A percentile compares a stretch with the other conserved stretches of the same genome.
These are phyloP conservation scores for Pseudocercospora ulei DNA, from an alignment of 2,329 filamentous ascomycete genomes.

Conservation along the genomic window DNA sequence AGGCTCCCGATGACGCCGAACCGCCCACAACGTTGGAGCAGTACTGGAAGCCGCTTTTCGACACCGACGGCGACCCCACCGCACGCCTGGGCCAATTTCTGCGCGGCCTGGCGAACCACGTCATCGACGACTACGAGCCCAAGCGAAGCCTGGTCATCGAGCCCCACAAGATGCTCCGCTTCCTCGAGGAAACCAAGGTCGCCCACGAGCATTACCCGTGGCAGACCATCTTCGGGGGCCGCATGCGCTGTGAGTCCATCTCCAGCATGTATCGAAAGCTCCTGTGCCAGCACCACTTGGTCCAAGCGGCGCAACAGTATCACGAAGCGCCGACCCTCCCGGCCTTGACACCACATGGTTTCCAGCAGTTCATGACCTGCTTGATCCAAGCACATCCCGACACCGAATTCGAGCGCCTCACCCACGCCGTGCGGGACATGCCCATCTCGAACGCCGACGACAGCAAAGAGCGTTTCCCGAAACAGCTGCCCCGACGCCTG, in stretches of 20 bases:
- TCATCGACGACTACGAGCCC: conserved; percentile 62
- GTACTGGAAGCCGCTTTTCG: conserved; percentile 69
- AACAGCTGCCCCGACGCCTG: conserved; percentile 63
- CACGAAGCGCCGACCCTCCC: conserved; percentile 40
- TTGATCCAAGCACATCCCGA: conserved; percentile 69
- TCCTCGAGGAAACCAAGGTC: conserved; percentile 60
- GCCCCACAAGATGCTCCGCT: conserved; percentile 62
- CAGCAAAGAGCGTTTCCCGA: conserved; percentile 63
- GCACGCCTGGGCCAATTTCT: conserved; percentile 60
- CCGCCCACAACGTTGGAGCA: conserved; percentile 55
- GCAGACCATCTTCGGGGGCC: conserved; percentile 40
- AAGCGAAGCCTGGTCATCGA: conserved; percentile 61
- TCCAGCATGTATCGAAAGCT: conserved; percentile 42
- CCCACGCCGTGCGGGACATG: conserved; percentile 57
- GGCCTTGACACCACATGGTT: conserved; percentile 41
- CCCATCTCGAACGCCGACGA: conserved; percentile 59
- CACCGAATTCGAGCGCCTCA: conserved; percentile 60
- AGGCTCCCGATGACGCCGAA: conserved; percentile 22
- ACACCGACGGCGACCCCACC: conserved; percentile 57
- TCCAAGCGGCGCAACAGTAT: conserved; percentile 35
- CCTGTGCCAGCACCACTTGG: conserved; percentile 43
- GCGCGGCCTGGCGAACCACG: conserved; percentile 60
- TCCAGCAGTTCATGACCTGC: conserved; percentile 56
- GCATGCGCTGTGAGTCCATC: conserved; percentile 36
- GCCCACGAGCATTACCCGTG: conserved; percentile 60